Percentiles rank a stretch among this genome's conserved stretches.
These are phyloP conservation scores for Brassica nigra DNA, from an alignment of 345 rosid genomes.

Conservation along the genomic window DNA sequence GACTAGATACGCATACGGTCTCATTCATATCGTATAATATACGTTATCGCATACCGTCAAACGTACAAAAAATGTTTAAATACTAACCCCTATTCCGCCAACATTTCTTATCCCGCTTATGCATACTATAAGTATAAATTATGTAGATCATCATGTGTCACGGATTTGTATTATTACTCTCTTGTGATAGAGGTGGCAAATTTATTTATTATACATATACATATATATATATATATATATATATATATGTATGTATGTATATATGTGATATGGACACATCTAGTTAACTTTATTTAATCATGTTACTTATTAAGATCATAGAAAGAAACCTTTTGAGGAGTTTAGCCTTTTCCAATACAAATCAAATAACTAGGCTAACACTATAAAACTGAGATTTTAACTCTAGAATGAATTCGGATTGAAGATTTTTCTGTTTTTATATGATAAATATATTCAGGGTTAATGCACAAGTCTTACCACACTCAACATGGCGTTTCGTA, in stretches of 20 bases:
- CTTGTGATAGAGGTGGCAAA: conserved; percentile 31
- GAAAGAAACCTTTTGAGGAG: conserved; percentile 35
- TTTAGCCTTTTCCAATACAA: conserved; percentile 27
- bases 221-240: no score
- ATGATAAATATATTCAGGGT: conserved; percentile 2
- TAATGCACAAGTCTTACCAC: conserved; percentile 32
- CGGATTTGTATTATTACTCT: conserved; percentile 31
- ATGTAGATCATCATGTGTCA: conserved; percentile 22
- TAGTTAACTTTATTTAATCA: conserved; percentile 26
- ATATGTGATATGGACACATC: not conserved
- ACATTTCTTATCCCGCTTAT: conserved; percentile 5
- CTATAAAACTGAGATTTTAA: not conserved
- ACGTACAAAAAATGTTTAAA: conserved; percentile 30
- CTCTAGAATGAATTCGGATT: conserved; percentile 3
- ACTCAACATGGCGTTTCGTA: conserved; percentile 31
- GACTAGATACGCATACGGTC: conserved; percentile 41
- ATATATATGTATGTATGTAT: no score
- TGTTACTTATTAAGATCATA: conserved; percentile 28
- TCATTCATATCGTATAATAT: conserved; percentile 6
- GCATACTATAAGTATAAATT: conserved; percentile 3
- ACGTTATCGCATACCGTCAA: conserved; percentile 38
- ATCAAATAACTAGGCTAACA: conserved; percentile 18
- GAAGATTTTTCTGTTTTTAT: not conserved
- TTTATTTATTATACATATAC: not conserved
- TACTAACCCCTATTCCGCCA: conserved; percentile 28